Base-by-base conservation (phyloP, 352 stramenopile genomes). In the Globisporangium parvum region DNA sequence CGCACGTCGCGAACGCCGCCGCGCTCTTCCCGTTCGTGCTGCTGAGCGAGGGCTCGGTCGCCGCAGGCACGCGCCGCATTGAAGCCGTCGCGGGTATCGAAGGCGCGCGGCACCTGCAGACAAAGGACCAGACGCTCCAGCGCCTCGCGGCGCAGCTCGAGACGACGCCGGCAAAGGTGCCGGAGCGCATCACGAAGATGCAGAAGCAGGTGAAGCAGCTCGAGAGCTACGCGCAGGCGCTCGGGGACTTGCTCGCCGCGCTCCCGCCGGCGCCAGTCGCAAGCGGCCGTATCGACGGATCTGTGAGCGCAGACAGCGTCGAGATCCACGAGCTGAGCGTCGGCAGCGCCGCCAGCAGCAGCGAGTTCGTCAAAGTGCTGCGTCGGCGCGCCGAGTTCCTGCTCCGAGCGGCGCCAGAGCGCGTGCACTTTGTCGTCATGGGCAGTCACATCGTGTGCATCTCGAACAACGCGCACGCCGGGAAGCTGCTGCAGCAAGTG, bases 21-120 rank as follows among this genome's bases (percentile, higher is more conserved):
- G 64, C 69, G 11, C 51, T 92, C 6, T 90, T 88, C 55, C 81
- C 80, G 17, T 90, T 93, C 52, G 80, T 76, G 21, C 62, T 95
- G 44, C 54, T 91, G 15, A 88, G 80, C 47, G 78, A 93, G 60
- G 76, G 75, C 46, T 93, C 79, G 2, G 81, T 95, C 12, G 80
- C 85, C 23, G 84, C 79, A 2, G 85, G 85, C 20, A 95, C 80
- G 41, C 73, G 84, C 21, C 83, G 83, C 31, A 78, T 93, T 35
- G 80, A 92, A 63, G 73, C 73, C 3, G 68, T 89, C 14, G 71
- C 71, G 18, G 79, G 74, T 14, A 51, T 77, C 3, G 72, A 83
- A 28, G 76, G 72, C 26, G 70, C 75, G 15, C 68, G 68, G 51
- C 63, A 85, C 45, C 56, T 91, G 57, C 76, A 91, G 62, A 66